Percentiles rank a stretch among this genome's conserved stretches.
Conservation (phyloP, 306 rosid genomes). For the Quercus glauca region DNA sequence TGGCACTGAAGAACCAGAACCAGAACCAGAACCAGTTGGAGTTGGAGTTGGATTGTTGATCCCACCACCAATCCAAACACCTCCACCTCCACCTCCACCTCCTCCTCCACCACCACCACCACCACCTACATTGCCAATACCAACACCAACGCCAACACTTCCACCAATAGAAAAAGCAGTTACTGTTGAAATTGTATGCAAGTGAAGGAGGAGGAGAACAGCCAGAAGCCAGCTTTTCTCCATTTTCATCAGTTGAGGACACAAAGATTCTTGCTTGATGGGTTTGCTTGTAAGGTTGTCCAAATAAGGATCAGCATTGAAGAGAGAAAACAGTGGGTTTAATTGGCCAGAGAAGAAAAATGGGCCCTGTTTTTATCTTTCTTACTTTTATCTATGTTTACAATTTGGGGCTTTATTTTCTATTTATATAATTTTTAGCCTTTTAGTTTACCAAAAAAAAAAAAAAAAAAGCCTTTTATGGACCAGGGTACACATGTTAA, state of each 20-base stretch:
- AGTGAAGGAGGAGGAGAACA: conserved; percentile 28
- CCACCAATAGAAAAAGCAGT: conserved; percentile 45
- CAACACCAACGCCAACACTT: conserved; percentile 35
- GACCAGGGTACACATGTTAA: conserved; percentile 41
- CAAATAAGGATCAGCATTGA: conserved; percentile 47
- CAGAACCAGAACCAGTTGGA: not conserved
- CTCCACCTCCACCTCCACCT: conserved; percentile 28
- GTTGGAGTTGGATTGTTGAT: conserved; percentile 36
- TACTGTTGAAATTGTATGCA: conserved; percentile 19
- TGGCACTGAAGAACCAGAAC: conserved; percentile 43
- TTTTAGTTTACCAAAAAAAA: too few species aligned
- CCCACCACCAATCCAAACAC: conserved; percentile 71
- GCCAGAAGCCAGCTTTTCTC: conserved; percentile 39
- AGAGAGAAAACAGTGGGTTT: conserved; percentile 48
- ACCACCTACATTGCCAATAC: conserved; percentile 21
- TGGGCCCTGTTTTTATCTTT: conserved; percentile 9
- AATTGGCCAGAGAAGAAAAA: conserved; percentile 24
- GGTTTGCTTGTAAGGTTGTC: conserved; percentile 36
- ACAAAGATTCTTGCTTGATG: conserved; percentile 19
- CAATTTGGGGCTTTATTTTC: conserved; percentile 15
- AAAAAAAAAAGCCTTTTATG: not conserved
- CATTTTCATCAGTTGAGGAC: conserved; percentile 46
- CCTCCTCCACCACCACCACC: conserved; percentile 25
- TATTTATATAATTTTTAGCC: conserved; percentile 12
- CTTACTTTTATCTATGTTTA: conserved; percentile 11